A percentile compares a stretch with the other conserved stretches of the same genome.
Conservation (phyloP, 805 yeast genomes). For the Candida khao-thaluensis region DNA sequence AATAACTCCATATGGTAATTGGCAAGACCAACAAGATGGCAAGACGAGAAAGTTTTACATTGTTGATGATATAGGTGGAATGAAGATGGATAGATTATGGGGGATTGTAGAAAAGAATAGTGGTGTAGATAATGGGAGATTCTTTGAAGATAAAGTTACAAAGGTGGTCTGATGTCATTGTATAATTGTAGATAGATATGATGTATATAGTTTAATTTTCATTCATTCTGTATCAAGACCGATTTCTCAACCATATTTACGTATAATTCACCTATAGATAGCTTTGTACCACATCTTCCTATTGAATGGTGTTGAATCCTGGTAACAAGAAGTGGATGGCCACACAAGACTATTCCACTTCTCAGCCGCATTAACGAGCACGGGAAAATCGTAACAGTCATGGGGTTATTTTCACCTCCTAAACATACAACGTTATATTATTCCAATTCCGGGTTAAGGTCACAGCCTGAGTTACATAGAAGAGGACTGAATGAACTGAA, state of each 20-base stretch:
- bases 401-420: slow-evolving; percentile 18
- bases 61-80: slow-evolving; percentile 74
- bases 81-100: slow-evolving; percentile 83
- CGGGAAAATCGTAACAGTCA: slow-evolving; percentile 6
- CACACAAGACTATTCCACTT: too few species aligned
- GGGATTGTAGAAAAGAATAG: slow-evolving; percentile 71
- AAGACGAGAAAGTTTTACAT: slow-evolving; percentile 50
- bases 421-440: slow-evolving; percentile 10
- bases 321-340: too few species aligned
- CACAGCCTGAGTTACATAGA: slow-evolving; percentile 15
- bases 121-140: slow-evolving; percentile 68
- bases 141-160: slow-evolving; percentile 19
- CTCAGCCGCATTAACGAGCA: slow-evolving; percentile 4
- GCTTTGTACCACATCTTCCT: too few species aligned
- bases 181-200: too few species aligned
- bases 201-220: too few species aligned
- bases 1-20: slow-evolving; percentile 29
- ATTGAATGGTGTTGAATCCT: too few species aligned
- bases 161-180: too few species aligned
- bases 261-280: too few species aligned
- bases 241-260: too few species aligned
- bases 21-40: slow-evolving; percentile 40
- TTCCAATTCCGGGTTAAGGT: slow-evolving; percentile 11
- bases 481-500: slow-evolving; percentile 5
- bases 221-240: too few species aligned